Base-by-base conservation (phyloP, 1,284 basidiomycete species). In the Coniferiporia weirii region DNA sequence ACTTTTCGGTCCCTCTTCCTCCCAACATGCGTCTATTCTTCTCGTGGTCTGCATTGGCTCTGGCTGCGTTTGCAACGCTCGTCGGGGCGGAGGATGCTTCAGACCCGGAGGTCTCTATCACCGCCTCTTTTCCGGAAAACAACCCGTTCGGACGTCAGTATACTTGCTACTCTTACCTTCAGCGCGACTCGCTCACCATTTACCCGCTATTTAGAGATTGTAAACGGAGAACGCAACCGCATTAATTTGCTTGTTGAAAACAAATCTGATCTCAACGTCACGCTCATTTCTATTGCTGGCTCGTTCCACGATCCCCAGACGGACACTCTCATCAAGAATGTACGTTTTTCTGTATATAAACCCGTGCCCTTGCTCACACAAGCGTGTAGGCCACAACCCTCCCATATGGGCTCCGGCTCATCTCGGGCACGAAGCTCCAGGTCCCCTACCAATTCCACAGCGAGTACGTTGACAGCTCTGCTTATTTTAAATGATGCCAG, bases 211-310 rank as follows among this genome's bases (percentile, higher is more conserved):
- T 40, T 68, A 93, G 93, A 93, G 62, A 77, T 95, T 55, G 84
- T 93, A 51, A 95, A 95, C 68, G 93, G 93, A 61, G 89, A 95
- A 75, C 82, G 81, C 67, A 95, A 93, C 73, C 75, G 78, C 54
- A 73, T 95, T 34, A 71, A 75, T 20, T 71, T 95, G 58, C 73
- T 79, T 44, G 76, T 95, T 27, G 85, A 89, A 71, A 95, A 93
- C 74, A 84, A 81, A 68, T 88, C 88, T 17, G 79, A 80, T 61
- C 82, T 80, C 65, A 91, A 93, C 68, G 80, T 90, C 64, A 92
- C 90, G 3, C 75, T 95, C 32, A 74, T 87, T 61, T 80, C 77
- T 64, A 79, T 91, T 60, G 79, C 82, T 52, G 91, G 89, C 46
- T 87, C 88, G 48, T 81, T 93, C 69, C 84, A 87, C 65, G 76